Percentiles rank a stretch among this genome's conserved stretches.
These are phyloP conservation scores for Lyophyllum atratum DNA, from an alignment of 768 basidiomycete genomes.

Conservation along the genomic window DNA sequence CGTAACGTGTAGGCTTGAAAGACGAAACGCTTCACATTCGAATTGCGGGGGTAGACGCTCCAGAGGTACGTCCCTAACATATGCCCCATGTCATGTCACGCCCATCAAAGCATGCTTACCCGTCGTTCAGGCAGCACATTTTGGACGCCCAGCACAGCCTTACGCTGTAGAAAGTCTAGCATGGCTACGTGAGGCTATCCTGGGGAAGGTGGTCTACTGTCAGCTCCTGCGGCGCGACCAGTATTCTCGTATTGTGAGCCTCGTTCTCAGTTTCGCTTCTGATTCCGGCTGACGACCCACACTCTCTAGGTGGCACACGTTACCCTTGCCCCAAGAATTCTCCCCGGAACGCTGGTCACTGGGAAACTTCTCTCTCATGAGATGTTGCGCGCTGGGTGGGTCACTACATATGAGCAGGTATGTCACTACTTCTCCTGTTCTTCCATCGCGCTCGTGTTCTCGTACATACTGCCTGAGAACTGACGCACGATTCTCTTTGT, in stretches of 20 bases:
- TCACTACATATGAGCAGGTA: constrained; percentile 69
- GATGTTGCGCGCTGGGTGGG: constrained; percentile 83
- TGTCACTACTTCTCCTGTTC: not conserved
- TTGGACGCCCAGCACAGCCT: constrained; percentile 79
- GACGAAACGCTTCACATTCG: constrained; percentile 85
- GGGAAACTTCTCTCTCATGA: constrained; percentile 60
- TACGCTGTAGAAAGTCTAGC: constrained; percentile 71
- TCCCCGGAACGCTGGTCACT: constrained; percentile 49
- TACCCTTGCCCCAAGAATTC: constrained; percentile 49
- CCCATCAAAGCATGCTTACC: not conserved
- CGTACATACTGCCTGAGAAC: not conserved
- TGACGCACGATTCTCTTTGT: not conserved
- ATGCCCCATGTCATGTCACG: not conserved
- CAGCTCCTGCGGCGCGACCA: constrained; percentile 80
- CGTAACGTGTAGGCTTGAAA: constrained; percentile 57
- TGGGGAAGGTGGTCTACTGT: constrained; percentile 64
- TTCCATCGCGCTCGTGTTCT: not conserved
- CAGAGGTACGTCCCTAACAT: constrained; percentile 58
- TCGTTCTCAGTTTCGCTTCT: not conserved
- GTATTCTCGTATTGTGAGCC: constrained; percentile 76
- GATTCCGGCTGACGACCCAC: too few relatives aligned
- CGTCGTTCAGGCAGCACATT: constrained; percentile 66
- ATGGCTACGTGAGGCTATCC: constrained; percentile 64
- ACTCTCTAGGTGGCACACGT: constrained; percentile 67
- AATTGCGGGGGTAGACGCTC: constrained; percentile 90